phyloP scores from a whole-genome alignment of 345 rosid genomes.

The Eucalyptus pauciflora region DNA sequence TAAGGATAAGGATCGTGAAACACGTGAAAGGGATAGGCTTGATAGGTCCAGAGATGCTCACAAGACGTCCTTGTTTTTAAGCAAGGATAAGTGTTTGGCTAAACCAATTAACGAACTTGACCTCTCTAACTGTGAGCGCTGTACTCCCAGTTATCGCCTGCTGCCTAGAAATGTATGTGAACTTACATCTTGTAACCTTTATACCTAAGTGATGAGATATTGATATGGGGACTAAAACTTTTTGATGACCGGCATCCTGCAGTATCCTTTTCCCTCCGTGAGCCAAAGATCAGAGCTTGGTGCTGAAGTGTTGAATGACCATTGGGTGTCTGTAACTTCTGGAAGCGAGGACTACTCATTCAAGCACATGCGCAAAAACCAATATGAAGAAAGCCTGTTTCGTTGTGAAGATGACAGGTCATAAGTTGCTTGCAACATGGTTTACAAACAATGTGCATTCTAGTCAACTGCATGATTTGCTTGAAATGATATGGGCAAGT shows the following conservation, averaged over 20 bases:
- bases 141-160: constrained; percentile 97
- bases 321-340: constrained; percentile 97
- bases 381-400: constrained; percentile 94
- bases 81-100: constrained; percentile 70
- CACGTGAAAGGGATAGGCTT: constrained; percentile 66
- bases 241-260: constrained; percentile 11
- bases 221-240: background rate
- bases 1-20: constrained; percentile 63
- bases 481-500: background rate
- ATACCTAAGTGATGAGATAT: background rate
- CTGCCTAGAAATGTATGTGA: constrained; percentile 67
- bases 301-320: constrained; percentile 77
- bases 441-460: background rate
- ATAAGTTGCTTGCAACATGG: constrained; percentile 1
- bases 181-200: background rate
- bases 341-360: constrained; percentile 99
- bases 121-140: constrained; percentile 87
- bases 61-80: constrained; percentile 35
- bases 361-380: constrained; percentile 98
- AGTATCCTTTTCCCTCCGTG: constrained; percentile 77
- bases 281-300: constrained; percentile 85
- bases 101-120: constrained; percentile 94
- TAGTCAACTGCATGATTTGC: background rate
- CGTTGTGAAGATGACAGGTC: constrained; percentile 98
- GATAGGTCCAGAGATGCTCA: constrained; percentile 34